phyloP scores from a whole-genome alignment of 306 rosid genomes.

The Trifolium pratense region DNA sequence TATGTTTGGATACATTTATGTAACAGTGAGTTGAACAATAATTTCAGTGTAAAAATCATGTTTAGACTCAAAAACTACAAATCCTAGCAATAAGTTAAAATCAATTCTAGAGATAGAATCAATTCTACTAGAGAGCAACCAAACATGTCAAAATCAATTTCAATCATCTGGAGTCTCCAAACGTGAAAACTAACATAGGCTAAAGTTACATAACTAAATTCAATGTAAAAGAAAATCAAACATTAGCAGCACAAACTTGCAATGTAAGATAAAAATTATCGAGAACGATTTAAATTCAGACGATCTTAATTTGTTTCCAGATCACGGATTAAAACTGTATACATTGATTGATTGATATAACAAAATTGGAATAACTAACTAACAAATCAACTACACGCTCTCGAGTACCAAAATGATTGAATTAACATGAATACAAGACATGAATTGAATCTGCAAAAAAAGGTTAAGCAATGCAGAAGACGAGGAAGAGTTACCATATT shows the following conservation, averaged over 20 bases:
- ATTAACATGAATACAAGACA: not conserved
- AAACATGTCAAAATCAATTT: too few species aligned
- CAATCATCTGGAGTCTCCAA: too few species aligned
- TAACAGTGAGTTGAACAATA: too few species aligned
- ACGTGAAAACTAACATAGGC: too few species aligned
- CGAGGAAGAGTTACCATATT: constrained; percentile 12
- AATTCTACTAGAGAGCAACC: too few species aligned
- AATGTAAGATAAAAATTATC: not conserved
- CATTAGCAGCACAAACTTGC: not conserved
- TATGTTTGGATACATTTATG: too few species aligned
- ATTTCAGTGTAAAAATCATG: too few species aligned
- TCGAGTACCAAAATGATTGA: not conserved
- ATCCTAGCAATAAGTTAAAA: too few species aligned
- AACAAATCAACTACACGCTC: not conserved
- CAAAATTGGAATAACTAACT: not conserved
- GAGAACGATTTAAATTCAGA: not conserved
- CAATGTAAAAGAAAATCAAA: not conserved
- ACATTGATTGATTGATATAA: not conserved
- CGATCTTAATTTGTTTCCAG: not conserved
- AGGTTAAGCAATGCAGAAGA: not conserved
- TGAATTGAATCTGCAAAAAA: too few species aligned
- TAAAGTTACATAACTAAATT: not conserved
- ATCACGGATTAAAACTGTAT: not conserved
- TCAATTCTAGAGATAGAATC: too few species aligned
- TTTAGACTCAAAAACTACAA: too few species aligned